Evolutionary conservation across 2,329 filamentous ascomycete genomes (phyloP).

Genomic region (Microdochium paspali): DNA sequence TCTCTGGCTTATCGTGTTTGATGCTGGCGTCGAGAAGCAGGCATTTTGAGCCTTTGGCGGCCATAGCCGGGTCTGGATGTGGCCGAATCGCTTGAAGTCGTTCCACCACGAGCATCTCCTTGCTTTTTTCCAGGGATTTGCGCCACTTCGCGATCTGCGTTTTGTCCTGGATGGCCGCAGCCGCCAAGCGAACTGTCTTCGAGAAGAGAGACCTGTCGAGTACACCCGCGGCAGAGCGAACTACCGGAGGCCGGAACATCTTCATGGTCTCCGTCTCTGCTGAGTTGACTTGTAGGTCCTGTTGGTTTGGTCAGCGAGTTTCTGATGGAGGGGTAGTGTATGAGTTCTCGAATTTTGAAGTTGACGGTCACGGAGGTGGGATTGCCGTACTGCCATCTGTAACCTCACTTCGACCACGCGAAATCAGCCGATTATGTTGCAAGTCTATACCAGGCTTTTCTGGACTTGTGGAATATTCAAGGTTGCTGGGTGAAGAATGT

Average conservation of each 20-base stretch:
- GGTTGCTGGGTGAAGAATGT: neutral
- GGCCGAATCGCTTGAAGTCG: constrained; percentile 53
- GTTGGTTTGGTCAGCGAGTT: neutral
- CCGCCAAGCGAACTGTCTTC: constrained; percentile 65
- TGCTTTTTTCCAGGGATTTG: constrained; percentile 52
- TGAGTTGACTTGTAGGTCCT: constrained; percentile 5
- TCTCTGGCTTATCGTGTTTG: constrained; percentile 47
- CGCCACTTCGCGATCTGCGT: constrained; percentile 67
- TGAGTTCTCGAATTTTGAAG: no score
- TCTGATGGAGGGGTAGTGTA: no score
- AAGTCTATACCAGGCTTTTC: no score
- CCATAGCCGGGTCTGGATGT: constrained; percentile 48
- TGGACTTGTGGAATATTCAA: neutral
- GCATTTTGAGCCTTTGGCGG: constrained; percentile 49
- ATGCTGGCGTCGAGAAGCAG: constrained; percentile 50
- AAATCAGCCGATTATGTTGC: no score
- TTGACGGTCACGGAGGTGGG: no score
- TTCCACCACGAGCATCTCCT: constrained; percentile 56
- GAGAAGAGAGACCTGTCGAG: constrained; percentile 80
- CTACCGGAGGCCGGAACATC: constrained; percentile 68
- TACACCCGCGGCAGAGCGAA: constrained; percentile 62
- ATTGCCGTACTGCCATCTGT: neutral
- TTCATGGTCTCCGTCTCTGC: constrained; percentile 33
- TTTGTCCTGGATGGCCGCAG: constrained; percentile 67
- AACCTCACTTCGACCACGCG: no score